Evolutionary conservation across 768 basidiomycete species (phyloP).

Genomic region (Pholiota molesta): DNA sequence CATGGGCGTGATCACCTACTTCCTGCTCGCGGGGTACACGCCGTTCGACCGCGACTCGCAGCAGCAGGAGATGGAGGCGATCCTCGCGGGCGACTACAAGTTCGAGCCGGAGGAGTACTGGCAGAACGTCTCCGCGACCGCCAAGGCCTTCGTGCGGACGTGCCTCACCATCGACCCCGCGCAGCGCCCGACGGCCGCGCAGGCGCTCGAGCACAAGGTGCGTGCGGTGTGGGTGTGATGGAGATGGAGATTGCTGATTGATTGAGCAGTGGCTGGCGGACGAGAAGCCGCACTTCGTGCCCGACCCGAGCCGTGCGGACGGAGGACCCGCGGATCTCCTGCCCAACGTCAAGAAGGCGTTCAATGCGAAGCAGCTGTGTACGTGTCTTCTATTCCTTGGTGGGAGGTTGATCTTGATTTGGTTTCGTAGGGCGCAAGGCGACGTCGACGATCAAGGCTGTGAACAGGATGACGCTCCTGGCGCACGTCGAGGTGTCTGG

Average conservation of each 20-base stretch:
- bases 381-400: too few species aligned
- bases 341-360: slow-evolving; percentile 87
- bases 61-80: slow-evolving; percentile 92
- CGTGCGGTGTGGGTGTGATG: background rate
- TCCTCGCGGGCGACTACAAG: slow-evolving; percentile 90
- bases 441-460: slow-evolving; percentile 83
- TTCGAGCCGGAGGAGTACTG: slow-evolving; percentile 84
- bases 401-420: too few species aligned
- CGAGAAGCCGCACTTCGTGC: slow-evolving; percentile 69
- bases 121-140: slow-evolving; percentile 80
- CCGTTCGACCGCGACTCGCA: slow-evolving; percentile 94
- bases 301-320: slow-evolving; percentile 53
- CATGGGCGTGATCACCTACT: slow-evolving; percentile 98
- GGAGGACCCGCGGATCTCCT: slow-evolving; percentile 78
- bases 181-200: slow-evolving; percentile 75
- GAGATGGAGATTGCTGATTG: background rate
- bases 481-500: slow-evolving; percentile 44
- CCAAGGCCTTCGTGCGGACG: slow-evolving; percentile 76
- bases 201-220: slow-evolving; percentile 72
- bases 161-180: slow-evolving; percentile 88
- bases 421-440: slow-evolving; percentile 77
- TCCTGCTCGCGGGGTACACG: slow-evolving; percentile 90
- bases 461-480: slow-evolving; percentile 75
- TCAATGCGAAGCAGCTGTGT: slow-evolving; percentile 90
- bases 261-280: slow-evolving; percentile 71